A percentile compares a stretch with the other conserved stretches of the same genome.
phyloP scores from a whole-genome alignment of 306 rosid genomes.

The Quercus engelmannii region DNA sequence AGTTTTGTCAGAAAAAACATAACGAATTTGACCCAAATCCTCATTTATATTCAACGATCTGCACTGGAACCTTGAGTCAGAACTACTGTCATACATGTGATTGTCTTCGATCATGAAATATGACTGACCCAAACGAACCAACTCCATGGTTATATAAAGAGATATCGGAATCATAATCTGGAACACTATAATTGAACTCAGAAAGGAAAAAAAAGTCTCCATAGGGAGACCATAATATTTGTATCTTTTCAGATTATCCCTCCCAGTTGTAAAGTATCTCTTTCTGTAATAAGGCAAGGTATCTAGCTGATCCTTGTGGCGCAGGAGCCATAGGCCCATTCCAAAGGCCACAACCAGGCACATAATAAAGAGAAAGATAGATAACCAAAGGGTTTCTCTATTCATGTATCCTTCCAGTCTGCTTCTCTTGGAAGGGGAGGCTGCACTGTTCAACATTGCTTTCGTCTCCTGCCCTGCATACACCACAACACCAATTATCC shows the following conservation, averaged over 20 bases:
- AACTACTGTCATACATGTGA: slow-evolving; percentile 61
- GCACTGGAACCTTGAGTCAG: slow-evolving; percentile 93
- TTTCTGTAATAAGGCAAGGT: slow-evolving; percentile 87
- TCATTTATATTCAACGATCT: slow-evolving; percentile 96
- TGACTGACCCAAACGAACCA: slow-evolving; percentile 96
- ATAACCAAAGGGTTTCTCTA: slow-evolving; percentile 87
- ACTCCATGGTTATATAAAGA: slow-evolving; percentile 94
- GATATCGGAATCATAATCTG: slow-evolving; percentile 99
- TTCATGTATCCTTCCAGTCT: slow-evolving; percentile 85
- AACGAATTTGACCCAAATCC: slow-evolving; percentile 95
- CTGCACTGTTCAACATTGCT: slow-evolving; percentile 95
- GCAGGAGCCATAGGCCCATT: slow-evolving; percentile 77
- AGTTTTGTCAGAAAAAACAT: slow-evolving; percentile 91
- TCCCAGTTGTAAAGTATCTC: slow-evolving; percentile 40
- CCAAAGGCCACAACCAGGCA: slow-evolving; percentile 89
- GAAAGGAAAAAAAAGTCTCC: slow-evolving; percentile 89
- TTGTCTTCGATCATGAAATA: slow-evolving; percentile 92
- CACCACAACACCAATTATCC: slow-evolving; percentile 95
- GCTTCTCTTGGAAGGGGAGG: slow-evolving; percentile 94
- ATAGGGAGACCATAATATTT: slow-evolving; percentile 80
- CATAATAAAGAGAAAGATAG: slow-evolving; percentile 72
- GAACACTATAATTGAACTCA: slow-evolving; percentile 93
- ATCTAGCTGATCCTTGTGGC: slow-evolving; percentile 68
- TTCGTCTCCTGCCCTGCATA: slow-evolving; percentile 98
- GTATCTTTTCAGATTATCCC: slow-evolving; percentile 45